These are phyloP conservation scores for Mucor velutinosus DNA, from an alignment of 371 early-diverging fungal species.

Conservation along the genomic window DNA sequence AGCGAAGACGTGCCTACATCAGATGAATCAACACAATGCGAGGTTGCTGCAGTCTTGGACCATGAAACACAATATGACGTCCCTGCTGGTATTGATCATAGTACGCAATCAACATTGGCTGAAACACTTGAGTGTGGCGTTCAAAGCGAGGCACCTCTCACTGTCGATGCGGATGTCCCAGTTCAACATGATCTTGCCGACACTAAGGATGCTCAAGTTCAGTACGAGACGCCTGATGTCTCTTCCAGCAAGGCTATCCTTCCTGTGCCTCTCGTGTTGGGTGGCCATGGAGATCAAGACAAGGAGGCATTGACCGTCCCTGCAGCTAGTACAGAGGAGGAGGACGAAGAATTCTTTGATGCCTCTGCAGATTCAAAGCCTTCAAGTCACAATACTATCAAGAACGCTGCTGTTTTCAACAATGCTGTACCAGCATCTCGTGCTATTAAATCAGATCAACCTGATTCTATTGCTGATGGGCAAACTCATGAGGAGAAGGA, in stretches of 20 bases:
- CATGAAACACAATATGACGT: slow-evolving; percentile 17
- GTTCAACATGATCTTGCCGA: neutral
- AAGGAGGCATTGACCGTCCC: neutral
- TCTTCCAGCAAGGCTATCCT: neutral
- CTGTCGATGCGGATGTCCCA: neutral
- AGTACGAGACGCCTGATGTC: slow-evolving; percentile 3
- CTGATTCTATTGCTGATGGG: neutral
- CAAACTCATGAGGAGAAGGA: neutral
- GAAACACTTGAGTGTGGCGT: slow-evolving; percentile 11
- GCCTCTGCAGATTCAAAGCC: slow-evolving; percentile 19
- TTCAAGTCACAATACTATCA: slow-evolving; percentile 13
- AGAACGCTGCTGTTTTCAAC: slow-evolving; percentile 3
- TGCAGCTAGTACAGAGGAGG: neutral
- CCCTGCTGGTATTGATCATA: slow-evolving; percentile 9
- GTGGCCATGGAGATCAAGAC: neutral
- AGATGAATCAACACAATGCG: slow-evolving; percentile 1
- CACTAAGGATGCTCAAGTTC: slow-evolving; percentile 6
- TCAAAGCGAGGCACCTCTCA: slow-evolving; percentile 9
- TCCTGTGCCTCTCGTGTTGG: neutral
- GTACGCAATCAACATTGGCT: slow-evolving; percentile 5
- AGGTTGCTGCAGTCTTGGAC: neutral
- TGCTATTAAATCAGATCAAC: neutral
- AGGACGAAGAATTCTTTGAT: slow-evolving; percentile 22
- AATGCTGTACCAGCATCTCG: slow-evolving; percentile 2
- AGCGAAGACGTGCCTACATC: neutral